phyloP scores from a whole-genome alignment of 2,329 filamentous ascomycete species.

The Simplicillium sp. region DNA sequence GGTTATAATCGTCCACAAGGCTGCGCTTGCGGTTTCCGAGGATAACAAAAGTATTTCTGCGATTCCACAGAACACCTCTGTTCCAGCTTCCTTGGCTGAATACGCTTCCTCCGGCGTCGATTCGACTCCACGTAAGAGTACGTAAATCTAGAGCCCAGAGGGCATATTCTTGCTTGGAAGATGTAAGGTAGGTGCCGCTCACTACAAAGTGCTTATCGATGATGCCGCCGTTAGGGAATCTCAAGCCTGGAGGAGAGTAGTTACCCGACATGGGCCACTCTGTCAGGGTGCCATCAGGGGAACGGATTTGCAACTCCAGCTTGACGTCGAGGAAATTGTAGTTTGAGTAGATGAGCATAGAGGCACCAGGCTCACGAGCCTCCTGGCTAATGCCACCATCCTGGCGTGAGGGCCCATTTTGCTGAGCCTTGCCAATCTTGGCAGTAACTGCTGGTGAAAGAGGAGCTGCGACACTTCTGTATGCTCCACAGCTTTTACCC shows the following conservation, averaged over 20 bases:
- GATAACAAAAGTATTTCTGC: constrained; percentile 91
- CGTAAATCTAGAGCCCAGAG: constrained; percentile 89
- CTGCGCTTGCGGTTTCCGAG: constrained; percentile 88
- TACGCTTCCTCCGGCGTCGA: constrained; percentile 87
- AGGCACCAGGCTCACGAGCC: constrained; percentile 46
- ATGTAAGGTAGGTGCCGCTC: constrained; percentile 93
- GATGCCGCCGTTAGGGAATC: constrained; percentile 92
- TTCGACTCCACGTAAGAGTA: constrained; percentile 86
- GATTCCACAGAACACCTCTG: constrained; percentile 83
- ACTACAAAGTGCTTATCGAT: constrained; percentile 97
- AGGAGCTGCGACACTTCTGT: constrained; percentile 88
- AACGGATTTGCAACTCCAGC: constrained; percentile 80
- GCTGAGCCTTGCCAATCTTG: constrained; percentile 54
- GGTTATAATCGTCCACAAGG: constrained; percentile 95
- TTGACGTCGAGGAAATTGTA: constrained; percentile 99
- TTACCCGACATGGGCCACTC: constrained; percentile 84
- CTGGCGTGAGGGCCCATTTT: constrained; percentile 26
- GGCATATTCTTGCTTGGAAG: constrained; percentile 96
- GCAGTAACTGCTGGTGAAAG: constrained; percentile 57
- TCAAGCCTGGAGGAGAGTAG: constrained; percentile 81
- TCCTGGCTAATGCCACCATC: constrained; percentile 44
- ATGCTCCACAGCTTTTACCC: constrained; percentile 90
- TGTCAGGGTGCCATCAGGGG: constrained; percentile 71
- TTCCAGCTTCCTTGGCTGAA: constrained; percentile 99
- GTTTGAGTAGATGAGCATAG: constrained; percentile 97